Conservation (phyloP, 352 stramenopile genomes). For the Phytophthora meadii region DNA sequence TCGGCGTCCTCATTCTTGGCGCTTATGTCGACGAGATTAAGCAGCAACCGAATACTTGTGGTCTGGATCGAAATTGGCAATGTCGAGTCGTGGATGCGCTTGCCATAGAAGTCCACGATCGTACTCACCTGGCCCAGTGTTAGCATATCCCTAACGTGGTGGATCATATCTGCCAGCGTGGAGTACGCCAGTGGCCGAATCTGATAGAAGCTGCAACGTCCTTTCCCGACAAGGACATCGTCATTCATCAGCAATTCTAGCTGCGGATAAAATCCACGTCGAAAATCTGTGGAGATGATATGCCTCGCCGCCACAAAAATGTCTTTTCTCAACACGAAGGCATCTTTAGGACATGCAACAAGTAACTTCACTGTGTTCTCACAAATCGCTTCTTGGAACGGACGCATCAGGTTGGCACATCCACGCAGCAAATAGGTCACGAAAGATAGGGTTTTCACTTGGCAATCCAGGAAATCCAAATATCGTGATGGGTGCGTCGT, state of each 20-base stretch:
- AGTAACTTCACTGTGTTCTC: conserved; percentile 95
- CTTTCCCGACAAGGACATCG: conserved; percentile 92
- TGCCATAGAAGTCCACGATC: conserved; percentile 95
- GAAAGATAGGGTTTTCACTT: conserved; percentile 99
- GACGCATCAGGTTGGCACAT: conserved; percentile 93
- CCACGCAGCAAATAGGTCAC: conserved; percentile 96
- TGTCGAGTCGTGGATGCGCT: conserved; percentile 93
- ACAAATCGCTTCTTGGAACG: conserved; percentile 95
- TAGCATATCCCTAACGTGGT: conserved; percentile 95
- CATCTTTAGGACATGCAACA: conserved; percentile 94
- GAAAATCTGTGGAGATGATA: conserved; percentile 98
- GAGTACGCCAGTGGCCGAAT: conserved; percentile 97
- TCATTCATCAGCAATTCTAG: conserved; percentile 97
- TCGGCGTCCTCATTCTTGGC: conserved; percentile 95
- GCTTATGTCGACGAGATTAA: conserved; percentile 98
- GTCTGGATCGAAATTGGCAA: conserved; percentile 97
- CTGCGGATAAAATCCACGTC: conserved; percentile 95
- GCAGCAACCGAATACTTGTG: conserved; percentile 94
- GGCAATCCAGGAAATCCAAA: conserved; percentile 93
- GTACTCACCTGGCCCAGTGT: conserved; percentile 95
- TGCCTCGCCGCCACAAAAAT: conserved; percentile 96
- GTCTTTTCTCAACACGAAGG: conserved; percentile 95
- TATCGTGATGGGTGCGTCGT: conserved; percentile 74
- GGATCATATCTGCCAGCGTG: conserved; percentile 98
- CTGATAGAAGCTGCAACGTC: conserved; percentile 84